A percentile compares a stretch with the other conserved stretches of the same genome.
Evolutionary conservation across 768 basidiomycete species (phyloP).

Genomic region (Naematelia encephala): DNA sequence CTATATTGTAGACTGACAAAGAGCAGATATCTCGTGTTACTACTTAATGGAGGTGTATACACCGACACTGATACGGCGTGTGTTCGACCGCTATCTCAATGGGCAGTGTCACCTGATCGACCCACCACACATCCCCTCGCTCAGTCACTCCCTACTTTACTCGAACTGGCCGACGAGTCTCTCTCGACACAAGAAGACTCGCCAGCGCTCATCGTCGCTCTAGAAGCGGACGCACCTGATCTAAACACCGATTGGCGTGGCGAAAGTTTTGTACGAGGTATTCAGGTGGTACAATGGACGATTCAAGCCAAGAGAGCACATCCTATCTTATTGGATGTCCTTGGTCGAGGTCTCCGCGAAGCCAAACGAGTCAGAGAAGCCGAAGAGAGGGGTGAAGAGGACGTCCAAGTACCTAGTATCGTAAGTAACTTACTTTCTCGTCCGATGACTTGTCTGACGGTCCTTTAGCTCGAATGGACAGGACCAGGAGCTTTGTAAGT

Average conservation of each 20-base stretch:
- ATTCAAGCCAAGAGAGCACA: conserved; percentile 27
- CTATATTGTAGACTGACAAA: neutral
- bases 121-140: conserved; percentile 10
- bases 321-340: conserved; percentile 34
- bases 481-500: conserved; percentile 34
- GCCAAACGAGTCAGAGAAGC: conserved; percentile 11
- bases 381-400: neutral
- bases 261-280: conserved; percentile 23
- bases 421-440: conserved; percentile 7
- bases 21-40: conserved; percentile 31
- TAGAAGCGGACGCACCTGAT: conserved; percentile 24
- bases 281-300: conserved; percentile 39
- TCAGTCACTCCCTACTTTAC: conserved; percentile 10
- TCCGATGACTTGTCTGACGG: too few species aligned
- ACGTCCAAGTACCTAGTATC: conserved; percentile 7
- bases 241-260: conserved; percentile 19
- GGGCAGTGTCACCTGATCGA: conserved; percentile 15
- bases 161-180: neutral
- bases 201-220: conserved; percentile 24
- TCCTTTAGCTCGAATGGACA: conserved; percentile 32
- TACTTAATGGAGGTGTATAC: conserved; percentile 38
- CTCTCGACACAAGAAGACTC: neutral
- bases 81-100: conserved; percentile 23
- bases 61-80: conserved; percentile 40
- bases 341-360: conserved; percentile 20